These are phyloP conservation scores for Ceratobasidium sp. DNA, from an alignment of 1,284 basidiomycete species.

Conservation along the genomic window DNA sequence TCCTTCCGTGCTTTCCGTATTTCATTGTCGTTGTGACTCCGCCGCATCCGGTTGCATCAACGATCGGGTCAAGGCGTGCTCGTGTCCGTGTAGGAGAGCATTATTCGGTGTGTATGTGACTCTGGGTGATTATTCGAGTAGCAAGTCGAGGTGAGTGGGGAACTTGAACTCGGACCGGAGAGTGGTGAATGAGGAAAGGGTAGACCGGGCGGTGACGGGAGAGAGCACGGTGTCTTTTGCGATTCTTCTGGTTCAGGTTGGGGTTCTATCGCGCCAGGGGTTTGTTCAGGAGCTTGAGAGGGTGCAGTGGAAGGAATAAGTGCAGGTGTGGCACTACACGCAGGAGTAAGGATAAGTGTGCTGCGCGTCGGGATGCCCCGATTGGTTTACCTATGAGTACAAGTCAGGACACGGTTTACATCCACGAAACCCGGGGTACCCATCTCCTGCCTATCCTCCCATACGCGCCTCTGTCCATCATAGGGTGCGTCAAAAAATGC, in stretches of 20 bases:
- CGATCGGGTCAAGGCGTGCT: conserved; percentile 39
- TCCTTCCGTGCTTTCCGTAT: conserved; percentile 41
- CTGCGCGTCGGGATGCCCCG: no score
- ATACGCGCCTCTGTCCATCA: no score
- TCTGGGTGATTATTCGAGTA: neutral
- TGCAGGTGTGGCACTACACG: neutral
- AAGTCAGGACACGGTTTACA: no score
- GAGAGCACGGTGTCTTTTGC: conserved; percentile 16
- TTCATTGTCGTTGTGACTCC: conserved; percentile 31
- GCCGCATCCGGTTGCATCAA: conserved; percentile 44
- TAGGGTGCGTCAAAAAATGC: conserved; percentile 18
- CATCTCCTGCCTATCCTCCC: neutral
- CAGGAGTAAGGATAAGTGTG: no score
- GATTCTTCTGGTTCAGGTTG: neutral
- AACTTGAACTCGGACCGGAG: conserved; percentile 38
- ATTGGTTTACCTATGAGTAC: no score
- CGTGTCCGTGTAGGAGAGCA: conserved; percentile 37
- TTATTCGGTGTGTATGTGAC: conserved; percentile 39
- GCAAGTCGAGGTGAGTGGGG: conserved; percentile 32
- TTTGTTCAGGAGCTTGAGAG: no score
- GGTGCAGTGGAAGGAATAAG: neutral
- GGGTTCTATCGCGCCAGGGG: neutral
- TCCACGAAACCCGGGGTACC: neutral
- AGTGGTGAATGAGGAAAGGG: conserved; percentile 36
- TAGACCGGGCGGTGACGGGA: conserved; percentile 18